Evolutionary conservation across 371 early-diverging fungal genomes (phyloP), one percentile per base, ranked within the genome.

Genomic region (Scutellospora calospora): DNA sequence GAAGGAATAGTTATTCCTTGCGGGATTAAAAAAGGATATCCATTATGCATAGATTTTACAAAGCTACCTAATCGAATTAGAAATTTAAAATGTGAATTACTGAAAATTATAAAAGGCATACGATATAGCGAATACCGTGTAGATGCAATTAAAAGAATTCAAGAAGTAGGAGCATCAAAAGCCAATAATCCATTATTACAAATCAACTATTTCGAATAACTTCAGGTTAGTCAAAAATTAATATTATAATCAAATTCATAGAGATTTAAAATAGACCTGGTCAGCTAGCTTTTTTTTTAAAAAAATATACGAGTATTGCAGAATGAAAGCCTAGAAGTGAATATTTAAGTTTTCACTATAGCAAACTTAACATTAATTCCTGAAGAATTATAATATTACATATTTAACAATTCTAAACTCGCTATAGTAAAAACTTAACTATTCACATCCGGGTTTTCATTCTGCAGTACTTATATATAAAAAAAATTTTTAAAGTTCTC

Each of bases 71-170:
- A 71, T 49, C 20, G 49, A 12, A n/a, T 71, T 71, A 41, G 14
- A 51, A 29, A 33, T 49, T 18, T 71, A n/a, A 51, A 71, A 41
- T 27, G 2, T 27, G 29, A 71, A 49, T 1, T 71, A 29, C 45
- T 71, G 11, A 51, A 41, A 49, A 71, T 71, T 71, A 71, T 71
- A 41, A 51, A 45, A 45, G n/a, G 49, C 0, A 22, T 45, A 71
- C 6, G 0, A 20, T 49, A 29, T 25, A 71, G 71, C 45, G 18
- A 71, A 71, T 71, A 49, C n/a, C 9, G 12, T 27, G 29, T 71
- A 51, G 16, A 71, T 71, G 71, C 45, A 16, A 9, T 49, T 18
- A 71, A 51, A 41, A 49, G 18, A 51, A 33, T 63, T 63, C 63
- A 63, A 63, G 63, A 63, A 63, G 31, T 63, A 11, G 63, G 31